Evolutionary conservation across 2,329 filamentous ascomycete genomes (phyloP).

Genomic region (Sarocladium oryzae): DNA sequence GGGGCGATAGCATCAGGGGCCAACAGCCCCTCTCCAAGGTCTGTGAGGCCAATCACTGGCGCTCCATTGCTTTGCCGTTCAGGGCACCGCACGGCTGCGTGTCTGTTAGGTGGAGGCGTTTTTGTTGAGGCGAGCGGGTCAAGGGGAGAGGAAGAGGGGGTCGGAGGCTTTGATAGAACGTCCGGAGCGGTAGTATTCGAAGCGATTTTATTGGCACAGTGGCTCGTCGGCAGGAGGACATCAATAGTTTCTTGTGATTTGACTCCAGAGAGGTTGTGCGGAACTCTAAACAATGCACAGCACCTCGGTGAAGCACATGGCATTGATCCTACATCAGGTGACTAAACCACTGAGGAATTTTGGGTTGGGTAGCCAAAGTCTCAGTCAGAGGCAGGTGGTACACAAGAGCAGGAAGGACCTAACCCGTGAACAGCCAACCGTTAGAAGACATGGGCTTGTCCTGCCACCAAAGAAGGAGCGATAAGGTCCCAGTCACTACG

Average conservation of each 20-base stretch:
- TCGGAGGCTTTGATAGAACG: constrained; percentile 1
- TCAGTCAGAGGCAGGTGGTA: no score
- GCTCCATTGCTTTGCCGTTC: background rate
- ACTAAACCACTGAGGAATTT: no score
- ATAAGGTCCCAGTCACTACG: background rate
- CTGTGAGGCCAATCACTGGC: constrained; percentile 3
- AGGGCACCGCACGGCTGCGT: background rate
- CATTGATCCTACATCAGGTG: no score
- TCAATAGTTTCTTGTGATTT: no score
- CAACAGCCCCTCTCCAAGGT: constrained; percentile 8
- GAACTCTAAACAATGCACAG: no score
- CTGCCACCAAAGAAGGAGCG: background rate
- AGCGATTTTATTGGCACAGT: background rate
- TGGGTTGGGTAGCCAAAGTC: no score
- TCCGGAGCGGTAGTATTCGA: background rate
- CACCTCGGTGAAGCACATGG: no score
- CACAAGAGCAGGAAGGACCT: no score
- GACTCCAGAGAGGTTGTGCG: no score
- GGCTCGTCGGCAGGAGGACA: no score
- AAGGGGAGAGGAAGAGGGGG: background rate
- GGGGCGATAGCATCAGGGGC: constrained; percentile 1
- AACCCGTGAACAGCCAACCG: no score
- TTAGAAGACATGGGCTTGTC: no score
- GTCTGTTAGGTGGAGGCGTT: background rate
- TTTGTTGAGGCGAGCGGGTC: constrained; percentile 5